Evolutionary conservation across 2,329 filamentous ascomycete species (phyloP), one percentile per base, ranked within the genome.

Genomic region (Colletotrichum sp.): DNA sequence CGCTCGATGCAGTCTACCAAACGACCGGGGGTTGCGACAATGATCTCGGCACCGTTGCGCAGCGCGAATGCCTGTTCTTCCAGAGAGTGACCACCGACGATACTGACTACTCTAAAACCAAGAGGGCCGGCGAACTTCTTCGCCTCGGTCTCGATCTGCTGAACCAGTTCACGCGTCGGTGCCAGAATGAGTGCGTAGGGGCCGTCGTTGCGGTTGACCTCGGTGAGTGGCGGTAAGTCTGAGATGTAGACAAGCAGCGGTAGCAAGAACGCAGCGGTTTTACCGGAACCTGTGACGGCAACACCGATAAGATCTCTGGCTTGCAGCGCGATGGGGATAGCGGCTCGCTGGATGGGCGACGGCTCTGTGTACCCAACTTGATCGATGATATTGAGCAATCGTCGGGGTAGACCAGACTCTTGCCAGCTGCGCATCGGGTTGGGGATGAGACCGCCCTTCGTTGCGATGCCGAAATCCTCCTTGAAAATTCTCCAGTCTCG

Each of bases 401-500:
- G 90, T 76, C 91, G 90, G 5, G 97, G 96, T 52, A 99, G 89
- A 8, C 90, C 90, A 5, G 96, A 98, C 84, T 99, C 97, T 63
- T 91, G 83, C 97, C 97, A 99, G 80, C 90, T 95, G 66, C 97
- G 95, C 96, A 99, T 99, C 1, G 97, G 97, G 81, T 99, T 96
- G 1, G 97, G 97, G 72, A 99, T 95, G 30, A 91, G 90, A 59
- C 96, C 96, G 74, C 97, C 97, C 84, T 98, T 99, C 10, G 96
- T 98, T 55, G 94, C 90, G 83, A 99, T 99, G 80, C 97, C 98
- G 87, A 98, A 99, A 85, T 99, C 96, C 84, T 99, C 97, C 86
- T 99, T 99, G 92, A 99, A 98, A 80, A 99, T 99, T 83, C 97
- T 95, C 97, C 97, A 99, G 85, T 99, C 97, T 83, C 97, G 91